Conservation (phyloP, 192 early-diverging fungal genomes). For the Coemansia sp. region DNA sequence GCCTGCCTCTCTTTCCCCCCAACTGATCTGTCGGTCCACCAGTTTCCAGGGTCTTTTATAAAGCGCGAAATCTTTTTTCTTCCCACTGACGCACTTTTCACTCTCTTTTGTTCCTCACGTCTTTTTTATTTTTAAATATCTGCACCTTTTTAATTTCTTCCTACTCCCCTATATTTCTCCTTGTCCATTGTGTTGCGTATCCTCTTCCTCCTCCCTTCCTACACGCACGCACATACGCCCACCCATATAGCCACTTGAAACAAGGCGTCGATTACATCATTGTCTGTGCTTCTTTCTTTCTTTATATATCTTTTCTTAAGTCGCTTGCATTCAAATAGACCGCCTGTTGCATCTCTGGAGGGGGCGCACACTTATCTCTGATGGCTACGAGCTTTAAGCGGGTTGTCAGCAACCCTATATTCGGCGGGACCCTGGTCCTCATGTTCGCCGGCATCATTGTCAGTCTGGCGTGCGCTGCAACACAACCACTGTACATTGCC, state of each 20-base stretch:
- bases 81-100: slow-evolving; percentile 7
- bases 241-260: background rate
- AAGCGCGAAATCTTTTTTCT: background rate
- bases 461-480: slow-evolving; percentile 37
- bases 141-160: slow-evolving; percentile 1
- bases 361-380: background rate
- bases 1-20: background rate
- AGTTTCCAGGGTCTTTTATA: slow-evolving; percentile 2
- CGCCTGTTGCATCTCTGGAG: background rate
- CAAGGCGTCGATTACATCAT: background rate
- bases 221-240: background rate
- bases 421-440: slow-evolving; percentile 43
- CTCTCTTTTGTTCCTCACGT: slow-evolving; percentile 6
- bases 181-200: background rate
- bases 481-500: slow-evolving; percentile 38
- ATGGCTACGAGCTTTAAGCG: slow-evolving; percentile 29
- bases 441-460: slow-evolving; percentile 44
- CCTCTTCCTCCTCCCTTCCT: background rate
- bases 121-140: slow-evolving; percentile 13
- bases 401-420: slow-evolving; percentile 48
- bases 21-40: background rate
- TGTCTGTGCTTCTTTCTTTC: background rate
- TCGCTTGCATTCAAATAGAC: background rate
- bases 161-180: slow-evolving; percentile 3
- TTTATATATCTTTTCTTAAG: background rate